Conservation (phyloP, 2,329 filamentous ascomycete genomes). For the Penicillium vulpinum region DNA sequence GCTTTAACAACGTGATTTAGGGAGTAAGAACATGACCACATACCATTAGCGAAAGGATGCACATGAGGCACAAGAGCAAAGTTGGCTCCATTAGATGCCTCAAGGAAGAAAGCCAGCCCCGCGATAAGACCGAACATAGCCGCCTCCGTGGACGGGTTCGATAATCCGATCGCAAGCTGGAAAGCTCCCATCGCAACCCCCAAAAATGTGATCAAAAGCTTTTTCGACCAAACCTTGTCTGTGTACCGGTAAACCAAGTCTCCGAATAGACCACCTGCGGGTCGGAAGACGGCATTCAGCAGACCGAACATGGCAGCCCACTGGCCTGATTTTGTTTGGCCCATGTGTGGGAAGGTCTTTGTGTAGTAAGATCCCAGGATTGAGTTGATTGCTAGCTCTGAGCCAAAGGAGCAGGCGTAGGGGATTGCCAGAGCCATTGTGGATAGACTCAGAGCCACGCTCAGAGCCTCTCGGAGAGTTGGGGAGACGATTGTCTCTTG, state of each 20-base stretch:
- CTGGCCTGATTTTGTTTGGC: slow-evolving; percentile 56
- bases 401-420: slow-evolving; percentile 63
- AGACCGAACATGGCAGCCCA: slow-evolving; percentile 59
- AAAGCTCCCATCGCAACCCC: slow-evolving; percentile 60
- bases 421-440: slow-evolving; percentile 54
- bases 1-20: background rate
- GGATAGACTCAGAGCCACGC: slow-evolving; percentile 62
- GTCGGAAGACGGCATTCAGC: slow-evolving; percentile 52
- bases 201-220: slow-evolving; percentile 59
- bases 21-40: slow-evolving; percentile 18
- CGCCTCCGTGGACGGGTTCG: slow-evolving; percentile 60
- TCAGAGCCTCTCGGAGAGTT: slow-evolving; percentile 58
- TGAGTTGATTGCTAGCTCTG: slow-evolving; percentile 62
- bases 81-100: slow-evolving; percentile 82
- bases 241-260: slow-evolving; percentile 58
- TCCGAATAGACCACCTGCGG: slow-evolving; percentile 52
- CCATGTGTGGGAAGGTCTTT: slow-evolving; percentile 56
- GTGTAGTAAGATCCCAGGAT: slow-evolving; percentile 61
- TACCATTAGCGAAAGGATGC: slow-evolving; percentile 77
- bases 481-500: slow-evolving; percentile 66
- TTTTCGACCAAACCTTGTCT: slow-evolving; percentile 62
- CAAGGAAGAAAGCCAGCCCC: slow-evolving; percentile 76
- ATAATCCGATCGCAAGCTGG: slow-evolving; percentile 62
- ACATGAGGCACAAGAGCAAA: slow-evolving; percentile 87
- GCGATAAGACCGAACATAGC: slow-evolving; percentile 76